These are phyloP conservation scores for Sanghuangporus weigelae DNA, from an alignment of 1,284 basidiomycete genomes.

Conservation along the genomic window DNA sequence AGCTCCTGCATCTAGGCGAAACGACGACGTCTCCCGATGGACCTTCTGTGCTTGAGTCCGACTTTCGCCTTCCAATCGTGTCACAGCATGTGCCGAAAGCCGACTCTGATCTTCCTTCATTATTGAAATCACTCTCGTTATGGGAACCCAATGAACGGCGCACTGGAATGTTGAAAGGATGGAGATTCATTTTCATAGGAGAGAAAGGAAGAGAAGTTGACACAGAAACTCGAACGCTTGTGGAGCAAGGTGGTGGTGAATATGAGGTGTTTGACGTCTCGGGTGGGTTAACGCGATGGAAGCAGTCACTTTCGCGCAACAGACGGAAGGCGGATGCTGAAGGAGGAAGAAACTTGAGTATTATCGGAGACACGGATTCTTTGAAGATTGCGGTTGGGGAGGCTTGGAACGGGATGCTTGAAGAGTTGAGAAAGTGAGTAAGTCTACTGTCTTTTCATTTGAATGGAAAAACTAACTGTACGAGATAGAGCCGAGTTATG, in stretches of 20 bases:
- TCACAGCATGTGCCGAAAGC: slow-evolving; percentile 55
- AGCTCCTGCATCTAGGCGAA: slow-evolving; percentile 46
- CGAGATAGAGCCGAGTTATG: slow-evolving; percentile 26
- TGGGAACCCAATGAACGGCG: slow-evolving; percentile 66
- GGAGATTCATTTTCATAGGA: slow-evolving; percentile 53
- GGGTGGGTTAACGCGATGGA: slow-evolving; percentile 43
- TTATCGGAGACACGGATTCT: slow-evolving; percentile 43
- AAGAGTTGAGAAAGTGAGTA: slow-evolving; percentile 47
- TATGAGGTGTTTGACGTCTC: slow-evolving; percentile 54
- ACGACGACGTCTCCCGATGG: slow-evolving; percentile 24
- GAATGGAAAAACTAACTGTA: slow-evolving; percentile 9
- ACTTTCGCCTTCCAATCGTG: slow-evolving; percentile 42
- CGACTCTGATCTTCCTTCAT: slow-evolving; percentile 39
- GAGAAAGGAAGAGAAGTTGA: slow-evolving; percentile 47
- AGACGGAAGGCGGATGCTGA: slow-evolving; percentile 34
- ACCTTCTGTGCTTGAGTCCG: slow-evolving; percentile 37
- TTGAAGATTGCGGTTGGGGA: slow-evolving; percentile 42
- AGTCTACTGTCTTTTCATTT: neutral
- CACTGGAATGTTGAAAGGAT: slow-evolving; percentile 42
- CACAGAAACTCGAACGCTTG: slow-evolving; percentile 43
- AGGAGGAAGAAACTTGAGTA: slow-evolving; percentile 41
- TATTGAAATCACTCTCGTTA: slow-evolving; percentile 44
- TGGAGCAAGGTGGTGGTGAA: slow-evolving; percentile 48
- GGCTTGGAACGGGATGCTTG: slow-evolving; percentile 45
- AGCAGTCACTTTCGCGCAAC: slow-evolving; percentile 45